These are phyloP conservation scores for Penicillium odoratum DNA, from an alignment of 495 filamentous ascomycete species.

Conservation along the genomic window DNA sequence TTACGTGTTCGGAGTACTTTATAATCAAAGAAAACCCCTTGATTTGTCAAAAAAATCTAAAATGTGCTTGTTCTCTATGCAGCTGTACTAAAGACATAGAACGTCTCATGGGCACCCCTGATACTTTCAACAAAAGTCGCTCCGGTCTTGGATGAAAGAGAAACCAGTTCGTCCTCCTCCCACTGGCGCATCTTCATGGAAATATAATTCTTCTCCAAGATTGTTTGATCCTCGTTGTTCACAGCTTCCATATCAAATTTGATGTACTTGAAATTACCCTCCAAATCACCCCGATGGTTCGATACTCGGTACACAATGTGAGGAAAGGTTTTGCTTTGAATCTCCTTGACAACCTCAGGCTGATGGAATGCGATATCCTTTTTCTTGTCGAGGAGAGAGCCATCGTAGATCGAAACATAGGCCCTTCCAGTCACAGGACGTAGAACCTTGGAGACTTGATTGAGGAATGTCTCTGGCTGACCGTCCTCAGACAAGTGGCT, in stretches of 20 bases:
- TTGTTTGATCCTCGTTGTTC: background rate
- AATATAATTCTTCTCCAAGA: constrained; percentile 10
- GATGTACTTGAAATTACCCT: constrained; percentile 6
- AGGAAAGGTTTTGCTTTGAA: constrained; percentile 2
- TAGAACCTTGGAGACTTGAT: background rate
- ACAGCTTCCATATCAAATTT: constrained; percentile 7
- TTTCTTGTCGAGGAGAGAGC: constrained; percentile 7
- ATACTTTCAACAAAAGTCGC: constrained; percentile 1
- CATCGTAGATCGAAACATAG: constrained; percentile 11
- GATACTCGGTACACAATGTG: constrained; percentile 7
- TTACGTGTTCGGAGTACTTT: too few species aligned
- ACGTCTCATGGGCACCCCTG: constrained; percentile 8
- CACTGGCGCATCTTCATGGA: constrained; percentile 15
- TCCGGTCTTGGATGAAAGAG: background rate
- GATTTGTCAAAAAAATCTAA: too few species aligned
- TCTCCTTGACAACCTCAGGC: constrained; percentile 1
- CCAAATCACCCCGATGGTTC: constrained; percentile 7
- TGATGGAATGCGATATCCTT: constrained; percentile 11
- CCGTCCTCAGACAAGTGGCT: background rate
- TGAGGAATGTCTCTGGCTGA: background rate
- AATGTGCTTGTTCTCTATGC: background rate
- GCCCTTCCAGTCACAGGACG: background rate
- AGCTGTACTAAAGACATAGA: constrained; percentile 5
- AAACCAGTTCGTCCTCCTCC: constrained; percentile 5
- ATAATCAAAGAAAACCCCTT: too few species aligned